Evolutionary conservation across 495 filamentous ascomycete species (phyloP).

Genomic region (Xeromyces bisporus): DNA sequence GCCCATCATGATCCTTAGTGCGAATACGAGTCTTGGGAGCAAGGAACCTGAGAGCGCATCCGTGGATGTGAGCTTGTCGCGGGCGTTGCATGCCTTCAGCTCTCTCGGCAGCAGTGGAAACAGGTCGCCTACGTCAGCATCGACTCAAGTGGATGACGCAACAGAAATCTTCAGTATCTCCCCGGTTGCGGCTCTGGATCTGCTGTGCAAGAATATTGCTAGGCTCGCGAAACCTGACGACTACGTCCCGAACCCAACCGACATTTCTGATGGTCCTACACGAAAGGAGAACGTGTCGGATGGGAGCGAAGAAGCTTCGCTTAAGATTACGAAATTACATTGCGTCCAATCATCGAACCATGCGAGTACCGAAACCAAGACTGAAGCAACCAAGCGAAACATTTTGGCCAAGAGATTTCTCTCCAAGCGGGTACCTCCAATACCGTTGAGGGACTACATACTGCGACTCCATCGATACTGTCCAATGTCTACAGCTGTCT

Average conservation of each 20-base stretch:
- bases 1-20: conserved; percentile 10
- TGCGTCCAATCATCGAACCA: conserved; percentile 8
- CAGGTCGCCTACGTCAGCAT: conserved; percentile 7
- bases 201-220: conserved; percentile 58
- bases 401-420: conserved; percentile 83
- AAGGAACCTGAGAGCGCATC: conserved; percentile 5
- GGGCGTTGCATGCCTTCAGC: neutral
- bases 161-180: conserved; percentile 54
- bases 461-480: conserved; percentile 76
- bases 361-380: conserved; percentile 16
- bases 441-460: conserved; percentile 72
- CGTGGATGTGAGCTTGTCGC: neutral
- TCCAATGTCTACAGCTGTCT: conserved; percentile 90
- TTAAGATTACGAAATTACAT: conserved; percentile 15
- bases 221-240: conserved; percentile 54
- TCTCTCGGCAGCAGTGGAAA: conserved; percentile 2
- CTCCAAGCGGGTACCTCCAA: conserved; percentile 66
- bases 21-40: conserved; percentile 1
- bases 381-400: conserved; percentile 49
- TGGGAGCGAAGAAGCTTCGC: conserved; percentile 8
- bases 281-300: conserved; percentile 40
- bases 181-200: conserved; percentile 58
- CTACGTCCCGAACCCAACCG: conserved; percentile 46
- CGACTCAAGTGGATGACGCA: conserved; percentile 3
- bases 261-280: conserved; percentile 29